phyloP scores from a whole-genome alignment of 805 yeast species.

The Lipomyces spencermartinsiae region DNA sequence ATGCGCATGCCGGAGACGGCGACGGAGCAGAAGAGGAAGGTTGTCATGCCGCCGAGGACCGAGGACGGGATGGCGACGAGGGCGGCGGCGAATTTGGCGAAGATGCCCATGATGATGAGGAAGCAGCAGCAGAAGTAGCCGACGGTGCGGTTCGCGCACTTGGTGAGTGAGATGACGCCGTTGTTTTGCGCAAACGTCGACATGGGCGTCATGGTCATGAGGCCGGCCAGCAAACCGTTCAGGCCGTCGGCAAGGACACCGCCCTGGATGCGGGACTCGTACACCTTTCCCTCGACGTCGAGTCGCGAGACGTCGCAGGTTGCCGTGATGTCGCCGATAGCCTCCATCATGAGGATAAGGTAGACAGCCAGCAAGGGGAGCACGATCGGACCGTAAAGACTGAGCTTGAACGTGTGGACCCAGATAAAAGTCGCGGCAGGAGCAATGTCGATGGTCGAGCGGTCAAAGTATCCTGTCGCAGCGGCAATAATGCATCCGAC shows the following conservation, averaged over 20 bases:
- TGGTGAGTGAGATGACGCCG: slow-evolving; percentile 91
- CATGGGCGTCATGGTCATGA: slow-evolving; percentile 86
- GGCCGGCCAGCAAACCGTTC: slow-evolving; percentile 76
- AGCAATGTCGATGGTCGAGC: slow-evolving; percentile 64
- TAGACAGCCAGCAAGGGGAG: slow-evolving; percentile 85
- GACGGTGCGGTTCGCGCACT: slow-evolving; percentile 83
- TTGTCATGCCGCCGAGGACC: slow-evolving; percentile 87
- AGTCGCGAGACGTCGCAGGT: slow-evolving; percentile 88
- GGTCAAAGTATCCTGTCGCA: slow-evolving; percentile 80
- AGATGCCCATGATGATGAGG: slow-evolving; percentile 83
- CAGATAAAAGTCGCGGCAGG: slow-evolving; percentile 86
- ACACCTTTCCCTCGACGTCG: slow-evolving; percentile 79
- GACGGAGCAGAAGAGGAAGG: slow-evolving; percentile 76
- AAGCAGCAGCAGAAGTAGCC: slow-evolving; percentile 85
- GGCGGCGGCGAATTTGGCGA: slow-evolving; percentile 85
- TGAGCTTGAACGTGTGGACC: slow-evolving; percentile 81
- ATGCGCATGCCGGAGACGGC: slow-evolving; percentile 77
- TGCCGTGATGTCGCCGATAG: slow-evolving; percentile 94
- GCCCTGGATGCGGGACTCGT: slow-evolving; percentile 89
- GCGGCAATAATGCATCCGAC: slow-evolving; percentile 94
- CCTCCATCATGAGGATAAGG: slow-evolving; percentile 85
- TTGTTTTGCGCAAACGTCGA: slow-evolving; percentile 94
- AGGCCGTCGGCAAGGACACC: slow-evolving; percentile 90
- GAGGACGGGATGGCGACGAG: slow-evolving; percentile 79
- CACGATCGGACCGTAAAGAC: slow-evolving; percentile 83